Evolutionary conservation across 768 basidiomycete species (phyloP), one percentile per base, ranked within the genome.

Genomic region (Hericium alpestre): DNA sequence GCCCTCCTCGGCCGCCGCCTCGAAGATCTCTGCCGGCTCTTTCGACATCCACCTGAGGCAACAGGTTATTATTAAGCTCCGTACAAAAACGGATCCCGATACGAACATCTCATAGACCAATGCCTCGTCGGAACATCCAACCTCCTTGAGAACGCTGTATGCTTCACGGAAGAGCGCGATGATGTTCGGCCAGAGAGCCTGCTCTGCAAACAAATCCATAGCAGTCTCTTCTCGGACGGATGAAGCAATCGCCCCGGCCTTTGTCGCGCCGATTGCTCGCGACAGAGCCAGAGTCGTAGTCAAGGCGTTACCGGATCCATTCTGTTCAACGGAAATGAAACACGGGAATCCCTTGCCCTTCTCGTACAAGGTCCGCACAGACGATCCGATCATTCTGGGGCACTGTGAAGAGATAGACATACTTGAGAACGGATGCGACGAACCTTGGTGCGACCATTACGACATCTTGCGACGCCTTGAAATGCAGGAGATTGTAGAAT

Each of bases 391-490:
- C 82, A 84, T 84, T 41, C 82, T 83, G 59, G 10, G 2, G 6
- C 2, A 53, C 7, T n/a, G 23, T 39, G 11, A 40, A 27, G 48
- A 53, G 56, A 22, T n/a, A 7, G 5, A 22, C 8, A 13, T 46
- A 7, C 13, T 9, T 15, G 25, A 51, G 37, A 12, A 56, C 16
- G 25, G 22, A 18, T 20, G n/a, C 9, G 4, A 53, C 18, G 25
- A 60, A 80, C 82, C 82, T 74, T 12, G 82, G 82, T 16, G 82
- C 82, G 51, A 84, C 82, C 82, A 84, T 84, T 23, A 83, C 77
- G 25, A 83, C 80, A 64, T 82, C 76, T 62, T 83, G 81, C 18
- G 71, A 67, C 1, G 75, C 67, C 53, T 73, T 72, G 65, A 84
- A 82, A 38, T 79, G 67, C 23, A 84, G 69, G 18, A 83, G 71